Conservation (phyloP, 768 basidiomycete species). For the Tricholoma saponaceum region DNA sequence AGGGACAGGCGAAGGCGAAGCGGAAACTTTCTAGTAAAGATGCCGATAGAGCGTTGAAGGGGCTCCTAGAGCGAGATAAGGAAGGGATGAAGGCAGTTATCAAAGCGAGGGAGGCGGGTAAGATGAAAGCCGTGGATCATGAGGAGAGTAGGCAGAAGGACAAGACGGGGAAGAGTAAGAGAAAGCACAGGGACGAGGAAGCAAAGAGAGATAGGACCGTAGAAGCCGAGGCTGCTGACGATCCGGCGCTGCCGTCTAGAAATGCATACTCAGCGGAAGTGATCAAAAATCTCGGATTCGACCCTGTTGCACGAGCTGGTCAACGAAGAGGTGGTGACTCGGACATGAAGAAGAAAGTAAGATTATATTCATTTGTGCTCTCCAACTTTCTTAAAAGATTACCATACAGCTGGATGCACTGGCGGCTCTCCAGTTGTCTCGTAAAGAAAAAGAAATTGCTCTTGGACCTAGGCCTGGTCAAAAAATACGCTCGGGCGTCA, state of each 20-base stretch:
- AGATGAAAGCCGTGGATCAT: slow-evolving; percentile 12
- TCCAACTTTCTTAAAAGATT: neutral
- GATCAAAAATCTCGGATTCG: slow-evolving; percentile 75
- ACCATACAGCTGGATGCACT: slow-evolving; percentile 49
- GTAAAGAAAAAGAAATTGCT: slow-evolving; percentile 46
- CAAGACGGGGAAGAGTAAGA: slow-evolving; percentile 10
- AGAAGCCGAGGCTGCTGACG: slow-evolving; percentile 10
- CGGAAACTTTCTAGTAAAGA: slow-evolving; percentile 55
- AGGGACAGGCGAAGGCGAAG: slow-evolving; percentile 73
- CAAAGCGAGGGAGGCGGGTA: slow-evolving; percentile 47
- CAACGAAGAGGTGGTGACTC: slow-evolving; percentile 32
- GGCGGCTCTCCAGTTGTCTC: slow-evolving; percentile 45
- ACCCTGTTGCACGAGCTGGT: slow-evolving; percentile 61
- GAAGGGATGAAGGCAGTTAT: slow-evolving; percentile 65
- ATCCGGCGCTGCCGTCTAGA: slow-evolving; percentile 24
- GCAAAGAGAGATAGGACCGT: slow-evolving; percentile 15
- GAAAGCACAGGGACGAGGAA: slow-evolving; percentile 15
- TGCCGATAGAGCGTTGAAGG: slow-evolving; percentile 57
- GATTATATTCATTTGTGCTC: slow-evolving; percentile 6
- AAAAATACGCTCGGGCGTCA: slow-evolving; percentile 59
- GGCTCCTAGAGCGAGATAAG: slow-evolving; percentile 58
- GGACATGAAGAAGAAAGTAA: slow-evolving; percentile 56
- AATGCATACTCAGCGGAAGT: slow-evolving; percentile 60
- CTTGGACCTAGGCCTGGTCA: slow-evolving; percentile 65
- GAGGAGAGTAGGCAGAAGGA: slow-evolving; percentile 16